Base-by-base conservation (phyloP, 306 rosid genomes). In the Fragaria iinumae region DNA sequence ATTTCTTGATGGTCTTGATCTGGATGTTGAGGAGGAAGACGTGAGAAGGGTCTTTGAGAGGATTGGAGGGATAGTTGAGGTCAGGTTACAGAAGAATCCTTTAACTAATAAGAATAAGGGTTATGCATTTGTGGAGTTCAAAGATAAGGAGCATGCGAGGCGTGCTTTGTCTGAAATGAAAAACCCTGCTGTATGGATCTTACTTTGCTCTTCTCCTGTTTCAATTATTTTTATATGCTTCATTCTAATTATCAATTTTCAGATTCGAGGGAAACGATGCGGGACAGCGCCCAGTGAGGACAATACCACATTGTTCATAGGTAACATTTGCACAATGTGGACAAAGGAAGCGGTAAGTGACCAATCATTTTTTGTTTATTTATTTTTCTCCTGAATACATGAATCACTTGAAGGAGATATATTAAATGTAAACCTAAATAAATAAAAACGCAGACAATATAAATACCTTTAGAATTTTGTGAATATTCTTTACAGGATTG, bases 271-370 rank as follows among this genome's bases (percentile, higher is more conserved):
- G 62, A 90, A 90, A 85, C 87, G 89, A 74, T 92, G 96, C 79
- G 93, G 91, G 52, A 87, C 88, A 70, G 90, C 93, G 39, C 96
- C 92, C 49, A 86, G 92, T 76, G 93, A 87, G 83, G 96, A 90
- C 80, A 89, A 86, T 74, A 88, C 87, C 80, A 84, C 92, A 0
- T 73, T 93, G 85, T 93, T 93, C 75, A 71, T 90, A 85, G 96
- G 96, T 72, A 93, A 93, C 81, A 93, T 93, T 75, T 87, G 96
- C 89, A 90, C 83, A 60, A 86, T 85, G 34, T 93, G 97, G 97
- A 89, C 93, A 80, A 90, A 89, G 85, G 96, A 90, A 89, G 88
- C 88, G 62, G 93, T 89, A 81, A 85, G 93, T 85, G 67, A 27
- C 71, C 69, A 44, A 43, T 64, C 38, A 34, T 1, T 8, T 38